Percentiles rank a stretch among this genome's conserved stretches.
Evolutionary conservation across 1,139 yeast genomes (phyloP).

Genomic region (Candida sojae): DNA sequence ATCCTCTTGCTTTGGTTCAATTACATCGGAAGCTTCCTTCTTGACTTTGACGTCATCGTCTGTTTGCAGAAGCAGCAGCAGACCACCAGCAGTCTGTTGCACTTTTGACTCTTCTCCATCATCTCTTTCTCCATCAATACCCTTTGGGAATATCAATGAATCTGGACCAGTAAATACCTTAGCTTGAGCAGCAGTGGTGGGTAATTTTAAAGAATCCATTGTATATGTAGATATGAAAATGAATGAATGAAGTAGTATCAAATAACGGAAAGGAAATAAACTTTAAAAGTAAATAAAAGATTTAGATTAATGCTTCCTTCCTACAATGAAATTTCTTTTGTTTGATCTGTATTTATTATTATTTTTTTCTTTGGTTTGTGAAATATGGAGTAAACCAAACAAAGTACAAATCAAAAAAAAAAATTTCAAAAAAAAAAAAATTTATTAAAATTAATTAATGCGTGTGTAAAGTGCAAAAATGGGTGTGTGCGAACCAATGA

Average conservation of each 20-base stretch:
- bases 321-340: not conserved
- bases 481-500: not conserved
- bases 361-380: not conserved
- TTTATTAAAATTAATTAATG: not conserved
- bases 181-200: constrained; percentile 82
- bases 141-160: constrained; percentile 63
- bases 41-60: constrained; percentile 15
- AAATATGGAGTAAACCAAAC: not conserved
- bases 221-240: constrained; percentile 6
- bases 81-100: constrained; percentile 4
- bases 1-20: constrained; percentile 49
- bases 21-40: constrained; percentile 31
- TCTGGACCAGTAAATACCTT: constrained; percentile 72
- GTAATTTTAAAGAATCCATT: constrained; percentile 76
- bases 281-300: not conserved
- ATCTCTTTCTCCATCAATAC: constrained; percentile 28
- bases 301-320: not conserved
- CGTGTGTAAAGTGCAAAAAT: not conserved
- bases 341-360: not conserved
- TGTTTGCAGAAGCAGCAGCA: constrained; percentile 4
- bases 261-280: not conserved
- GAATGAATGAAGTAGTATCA: not conserved
- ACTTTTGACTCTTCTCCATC: constrained; percentile 1
- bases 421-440: not conserved
- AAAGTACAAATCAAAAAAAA: not conserved